Evolutionary conservation across 331 rosid genomes (phyloP), one percentile per base, ranked within the genome.

Genomic region (Cydonia oblonga): DNA sequence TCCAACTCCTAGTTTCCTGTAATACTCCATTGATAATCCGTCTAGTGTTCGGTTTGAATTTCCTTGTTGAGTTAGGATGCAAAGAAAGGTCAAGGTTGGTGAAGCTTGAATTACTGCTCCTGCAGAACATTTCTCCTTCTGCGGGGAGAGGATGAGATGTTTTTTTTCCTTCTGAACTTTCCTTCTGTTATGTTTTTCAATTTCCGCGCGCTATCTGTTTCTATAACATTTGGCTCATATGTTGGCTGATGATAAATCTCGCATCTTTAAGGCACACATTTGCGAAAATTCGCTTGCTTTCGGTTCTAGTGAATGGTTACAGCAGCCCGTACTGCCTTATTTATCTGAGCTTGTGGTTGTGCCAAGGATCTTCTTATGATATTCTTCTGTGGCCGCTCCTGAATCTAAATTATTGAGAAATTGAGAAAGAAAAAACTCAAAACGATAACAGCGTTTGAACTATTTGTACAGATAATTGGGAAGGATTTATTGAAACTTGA

Each of bases 401-500:
- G 51, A 30, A 20, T 30, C 42, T 7, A 53, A 7, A 13, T 56
- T 18, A 30, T 51, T 67, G 1, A 23, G 24, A 69, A 5, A 49
- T 2, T 49, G 6, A 22, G n/a, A 38, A 15, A 0, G 68, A 18
- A 30, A 62, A 29, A 7, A 8, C 24, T 19, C 42, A 19, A 29
- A 4, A 67, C 24, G 22, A 18, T 49, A 9, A 29, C 30, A 13
- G 59, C 52, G 7, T 71, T 42, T 19, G 10, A 71, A 58, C 20
- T 18, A 4, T 60, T 25, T 18, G 46, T 22, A 71, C 57, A 19
- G 38, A 57, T 29, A 5, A 38, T 22, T 26, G 61, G 62, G 60
- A 32, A 49, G 26, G 75, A 61, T 76, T 69, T 69, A 68, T 76
- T 76, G 32, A 46, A 30, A 44, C 12, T 20, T 18, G 70, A 51